These are phyloP conservation scores for Penicillium sp. DNA, from an alignment of 2,329 filamentous ascomycete species.

Conservation along the genomic window DNA sequence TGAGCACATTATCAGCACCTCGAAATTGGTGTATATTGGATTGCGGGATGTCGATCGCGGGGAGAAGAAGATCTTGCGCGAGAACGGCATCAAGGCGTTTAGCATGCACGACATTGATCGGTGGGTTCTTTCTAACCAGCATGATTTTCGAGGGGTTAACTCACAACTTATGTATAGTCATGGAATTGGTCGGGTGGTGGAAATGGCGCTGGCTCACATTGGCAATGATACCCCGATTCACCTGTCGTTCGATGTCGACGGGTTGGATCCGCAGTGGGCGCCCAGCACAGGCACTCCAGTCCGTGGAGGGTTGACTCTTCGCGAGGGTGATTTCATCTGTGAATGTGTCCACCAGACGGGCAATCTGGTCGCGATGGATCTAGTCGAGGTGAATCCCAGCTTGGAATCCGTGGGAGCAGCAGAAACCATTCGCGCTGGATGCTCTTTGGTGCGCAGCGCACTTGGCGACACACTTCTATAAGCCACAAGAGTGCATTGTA, in stretches of 20 bases:
- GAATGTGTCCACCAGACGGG: conserved; percentile 78
- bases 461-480: conserved; percentile 85
- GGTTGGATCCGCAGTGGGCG: conserved; percentile 91
- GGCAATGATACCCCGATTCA: conserved; percentile 93
- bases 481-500: no score
- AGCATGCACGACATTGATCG: conserved; percentile 97
- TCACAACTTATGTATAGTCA: no score
- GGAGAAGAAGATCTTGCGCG: conserved; percentile 85
- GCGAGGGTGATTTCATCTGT: conserved; percentile 96
- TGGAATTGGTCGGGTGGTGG: conserved; percentile 91
- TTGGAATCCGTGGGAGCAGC: conserved; percentile 64
- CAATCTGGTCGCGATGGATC: conserved; percentile 69
- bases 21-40: conserved; percentile 95
- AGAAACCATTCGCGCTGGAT: conserved; percentile 85
- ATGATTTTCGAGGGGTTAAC: no score
- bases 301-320: conserved; percentile 81
- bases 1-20: conserved; percentile 53
- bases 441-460: conserved; percentile 84
- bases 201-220: conserved; percentile 96
- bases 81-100: conserved; percentile 90
- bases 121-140: conserved; percentile 43
- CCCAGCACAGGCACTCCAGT: conserved; percentile 94
- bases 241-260: conserved; percentile 94
- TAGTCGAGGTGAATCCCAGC: conserved; percentile 76
- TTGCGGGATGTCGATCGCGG: conserved; percentile 85